Evolutionary conservation across 257 asterid genomes (phyloP), one percentile per base, ranked within the genome.

Genomic region (Thymus quinquecostatus): DNA sequence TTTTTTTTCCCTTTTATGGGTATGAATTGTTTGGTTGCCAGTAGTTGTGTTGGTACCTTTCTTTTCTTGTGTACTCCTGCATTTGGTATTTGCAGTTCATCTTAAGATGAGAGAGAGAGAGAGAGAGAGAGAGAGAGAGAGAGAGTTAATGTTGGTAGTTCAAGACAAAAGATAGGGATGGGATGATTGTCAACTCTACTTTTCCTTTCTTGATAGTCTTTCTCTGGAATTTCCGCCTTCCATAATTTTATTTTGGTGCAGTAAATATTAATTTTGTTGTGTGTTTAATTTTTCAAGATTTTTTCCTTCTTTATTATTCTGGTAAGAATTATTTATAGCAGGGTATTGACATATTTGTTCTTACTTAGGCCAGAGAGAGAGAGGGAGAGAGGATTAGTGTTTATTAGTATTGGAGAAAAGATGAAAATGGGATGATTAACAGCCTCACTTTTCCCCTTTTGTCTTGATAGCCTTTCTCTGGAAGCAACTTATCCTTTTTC

Each of bases 401-500:
- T 28, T 40, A 40, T n/a, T 12, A 10, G 51, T 58, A 38, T 60
- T 47, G 64, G 57, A 48, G 51, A 40, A 63, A 56, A 38, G 44
- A 28, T 47, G 53, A 43, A 45, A 4, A 36, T 36, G 5, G 12
- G 69, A 60, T 57, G 48, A 66, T 72, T 49, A 65, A 70, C 8
- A 45, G 72, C 69, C 66, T 48, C 72, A 49, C 72, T 69, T 65
- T 74, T 51, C 33, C 11, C 64, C 13, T 36, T 36, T 36, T 36
- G 32, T 33, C 64, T 59, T 59, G 45, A 47, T 43, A 78, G 65
- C 58, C 84, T 80, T 75, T 72, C n/a, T 14, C 32, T 49, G 40
- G 73, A 81, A 81, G 82, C 77, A 77, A 77, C 69, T 59, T 28
- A 68, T 61, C 30, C 79, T 45, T 59, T 80, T 71, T 8, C 69